These are phyloP conservation scores for Silene coronaria DNA, from an alignment of 179 eudicot species.

Conservation along the genomic window DNA sequence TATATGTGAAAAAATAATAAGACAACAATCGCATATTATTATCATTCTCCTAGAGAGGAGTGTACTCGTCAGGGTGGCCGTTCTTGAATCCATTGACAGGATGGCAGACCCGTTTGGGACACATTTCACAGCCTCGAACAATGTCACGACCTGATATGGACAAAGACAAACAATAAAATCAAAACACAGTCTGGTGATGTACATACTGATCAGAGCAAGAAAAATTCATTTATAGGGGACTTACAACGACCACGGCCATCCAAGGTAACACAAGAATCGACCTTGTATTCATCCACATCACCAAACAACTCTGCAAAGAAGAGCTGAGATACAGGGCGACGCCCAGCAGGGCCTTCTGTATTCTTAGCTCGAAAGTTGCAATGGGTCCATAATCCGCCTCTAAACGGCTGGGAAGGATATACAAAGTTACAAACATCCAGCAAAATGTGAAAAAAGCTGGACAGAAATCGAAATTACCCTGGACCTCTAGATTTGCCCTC, in stretches of 20 bases:
- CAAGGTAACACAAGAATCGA: not conserved
- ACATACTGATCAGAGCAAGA: not conserved
- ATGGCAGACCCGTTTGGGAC: not conserved
- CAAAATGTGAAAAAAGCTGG: too few relatives aligned
- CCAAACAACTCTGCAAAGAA: not conserved
- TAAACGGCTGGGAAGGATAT: too few relatives aligned
- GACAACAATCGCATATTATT: too few relatives aligned
- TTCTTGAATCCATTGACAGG: not conserved
- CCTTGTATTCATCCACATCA: not conserved
- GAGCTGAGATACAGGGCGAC: not conserved
- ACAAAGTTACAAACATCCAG: too few relatives aligned
- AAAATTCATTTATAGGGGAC: not conserved
- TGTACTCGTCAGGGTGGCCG: not conserved
- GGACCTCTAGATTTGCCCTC: too few relatives aligned
- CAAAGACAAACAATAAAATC: not conserved
- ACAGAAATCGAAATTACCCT: too few relatives aligned
- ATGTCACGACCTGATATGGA: not conserved
- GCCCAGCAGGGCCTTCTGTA: not conserved
- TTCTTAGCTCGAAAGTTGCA: constrained; percentile 3
- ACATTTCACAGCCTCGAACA: not conserved
- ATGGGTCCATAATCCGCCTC: not conserved
- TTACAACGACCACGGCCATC: constrained; percentile 2
- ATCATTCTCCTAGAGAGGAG: too few relatives aligned
- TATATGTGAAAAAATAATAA: too few relatives aligned
- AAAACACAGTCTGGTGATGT: not conserved